Evolutionary conservation across 176 grass and related monocot species (phyloP).

Genomic region (Avena atlantica): DNA sequence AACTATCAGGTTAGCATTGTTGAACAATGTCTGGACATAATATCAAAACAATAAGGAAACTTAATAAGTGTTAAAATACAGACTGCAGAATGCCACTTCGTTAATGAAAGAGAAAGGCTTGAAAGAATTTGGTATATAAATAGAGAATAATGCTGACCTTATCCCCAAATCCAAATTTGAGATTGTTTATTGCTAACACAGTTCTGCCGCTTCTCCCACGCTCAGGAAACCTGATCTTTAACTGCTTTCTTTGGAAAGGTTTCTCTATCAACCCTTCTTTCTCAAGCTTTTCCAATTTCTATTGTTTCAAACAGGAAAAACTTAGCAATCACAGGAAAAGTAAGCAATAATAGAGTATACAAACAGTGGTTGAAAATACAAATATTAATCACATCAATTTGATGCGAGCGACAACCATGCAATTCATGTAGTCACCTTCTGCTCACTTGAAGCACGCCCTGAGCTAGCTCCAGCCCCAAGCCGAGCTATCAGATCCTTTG

Average conservation of each 20-base stretch:
- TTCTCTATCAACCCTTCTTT: conserved; percentile 95
- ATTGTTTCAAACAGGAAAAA: conserved; percentile 41
- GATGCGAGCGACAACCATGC: not conserved
- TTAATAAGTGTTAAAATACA: not conserved
- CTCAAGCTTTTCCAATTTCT: conserved; percentile 99
- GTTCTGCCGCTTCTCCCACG: conserved; percentile 82
- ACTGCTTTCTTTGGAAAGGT: conserved; percentile 96
- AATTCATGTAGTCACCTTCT: conserved; percentile 69
- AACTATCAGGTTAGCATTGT: conserved; percentile 87
- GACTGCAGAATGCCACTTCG: not conserved
- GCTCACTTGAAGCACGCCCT: conserved; percentile 93
- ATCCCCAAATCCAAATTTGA: conserved; percentile 81
- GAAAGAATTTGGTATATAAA: conserved; percentile 15
- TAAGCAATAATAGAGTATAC: not conserved
- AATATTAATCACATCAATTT: not conserved
- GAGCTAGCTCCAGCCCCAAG: conserved; percentile 91
- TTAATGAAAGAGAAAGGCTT: not conserved
- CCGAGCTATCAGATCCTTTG: conserved; percentile 92
- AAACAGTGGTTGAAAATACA: conserved; percentile 1
- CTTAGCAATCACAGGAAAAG: conserved; percentile 37
- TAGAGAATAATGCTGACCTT: conserved; percentile 55
- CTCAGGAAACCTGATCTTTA: conserved; percentile 97
- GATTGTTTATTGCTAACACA: conserved; percentile 71
- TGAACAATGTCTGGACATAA: conserved; percentile 72
- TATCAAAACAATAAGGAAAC: conserved; percentile 18